Conservation (phyloP, 2,329 filamentous ascomycete genomes). For the Beauveria bassiana region DNA sequence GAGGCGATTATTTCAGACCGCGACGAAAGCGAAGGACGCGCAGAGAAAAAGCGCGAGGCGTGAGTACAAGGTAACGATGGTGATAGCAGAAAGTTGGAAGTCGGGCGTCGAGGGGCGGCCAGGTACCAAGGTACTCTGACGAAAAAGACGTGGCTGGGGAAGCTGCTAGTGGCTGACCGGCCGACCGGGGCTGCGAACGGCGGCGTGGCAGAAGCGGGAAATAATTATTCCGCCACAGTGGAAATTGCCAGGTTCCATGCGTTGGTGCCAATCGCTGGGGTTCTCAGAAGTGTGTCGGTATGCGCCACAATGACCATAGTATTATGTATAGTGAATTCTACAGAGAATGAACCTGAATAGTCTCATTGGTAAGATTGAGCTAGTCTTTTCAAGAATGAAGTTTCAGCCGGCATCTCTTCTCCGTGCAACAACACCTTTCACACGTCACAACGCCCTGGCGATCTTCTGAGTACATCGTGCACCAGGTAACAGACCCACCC, state of each 20-base stretch:
- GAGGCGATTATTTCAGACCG: slow-evolving; percentile 16
- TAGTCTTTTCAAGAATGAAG: too few relatives aligned
- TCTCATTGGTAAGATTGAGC: too few relatives aligned
- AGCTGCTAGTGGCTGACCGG: slow-evolving; percentile 12
- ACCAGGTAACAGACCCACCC: slow-evolving; percentile 8
- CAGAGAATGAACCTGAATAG: too few relatives aligned
- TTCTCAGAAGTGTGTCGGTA: too few relatives aligned
- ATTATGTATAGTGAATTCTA: too few relatives aligned
- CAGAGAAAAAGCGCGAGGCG: slow-evolving; percentile 15
- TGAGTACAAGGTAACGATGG: slow-evolving; percentile 16
- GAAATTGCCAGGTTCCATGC: neutral
- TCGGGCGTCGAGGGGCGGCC: slow-evolving; percentile 21
- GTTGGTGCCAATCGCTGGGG: neutral
- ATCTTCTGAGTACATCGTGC: neutral
- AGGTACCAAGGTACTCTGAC: slow-evolving; percentile 18
- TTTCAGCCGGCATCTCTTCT: neutral
- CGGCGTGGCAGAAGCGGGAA: neutral
- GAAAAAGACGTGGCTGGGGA: slow-evolving; percentile 34
- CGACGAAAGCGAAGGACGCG: slow-evolving; percentile 19
- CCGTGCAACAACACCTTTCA: too few relatives aligned
- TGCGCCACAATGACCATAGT: too few relatives aligned
- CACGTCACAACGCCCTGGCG: too few relatives aligned
- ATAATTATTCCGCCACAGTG: neutral
- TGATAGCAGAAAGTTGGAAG: slow-evolving; percentile 14
- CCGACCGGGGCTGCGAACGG: slow-evolving; percentile 7